A percentile compares a stretch with the other conserved stretches of the same genome.
Evolutionary conservation across 495 filamentous ascomycete genomes (phyloP).

Genomic region (Parachaetomium inaequale): DNA sequence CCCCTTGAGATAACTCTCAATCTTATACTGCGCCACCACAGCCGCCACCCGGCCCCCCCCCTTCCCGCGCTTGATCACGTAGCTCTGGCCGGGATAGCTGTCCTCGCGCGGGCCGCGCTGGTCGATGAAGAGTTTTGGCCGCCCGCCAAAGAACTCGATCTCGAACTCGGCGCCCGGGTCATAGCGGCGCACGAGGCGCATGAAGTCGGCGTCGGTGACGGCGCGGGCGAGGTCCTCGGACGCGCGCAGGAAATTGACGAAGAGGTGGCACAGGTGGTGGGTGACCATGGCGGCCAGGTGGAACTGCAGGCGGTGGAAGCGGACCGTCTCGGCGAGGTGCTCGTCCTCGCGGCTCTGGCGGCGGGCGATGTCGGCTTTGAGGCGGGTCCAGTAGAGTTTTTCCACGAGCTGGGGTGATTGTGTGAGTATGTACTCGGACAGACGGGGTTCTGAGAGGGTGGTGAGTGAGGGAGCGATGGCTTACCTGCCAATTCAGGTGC

Average conservation of each 20-base stretch:
- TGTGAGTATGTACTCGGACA: background rate
- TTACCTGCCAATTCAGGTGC: slow-evolving; percentile 21
- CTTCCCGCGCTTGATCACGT: slow-evolving; percentile 18
- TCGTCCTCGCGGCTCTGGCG: slow-evolving; percentile 14
- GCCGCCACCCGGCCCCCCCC: slow-evolving; percentile 18
- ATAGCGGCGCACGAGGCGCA: slow-evolving; percentile 21
- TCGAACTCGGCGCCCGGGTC: slow-evolving; percentile 26
- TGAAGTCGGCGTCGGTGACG: slow-evolving; percentile 21
- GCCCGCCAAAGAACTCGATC: slow-evolving; percentile 25
- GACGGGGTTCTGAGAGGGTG: background rate
- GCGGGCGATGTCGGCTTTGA: slow-evolving; percentile 21
- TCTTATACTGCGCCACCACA: slow-evolving; percentile 14
- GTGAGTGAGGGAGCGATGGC: background rate
- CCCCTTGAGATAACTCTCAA: slow-evolving; percentile 24
- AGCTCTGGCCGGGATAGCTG: slow-evolving; percentile 17
- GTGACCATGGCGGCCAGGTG: slow-evolving; percentile 24
- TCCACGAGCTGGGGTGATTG: slow-evolving; percentile 16
- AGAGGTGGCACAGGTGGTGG: slow-evolving; percentile 27
- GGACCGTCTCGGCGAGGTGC: background rate
- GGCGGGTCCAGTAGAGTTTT: slow-evolving; percentile 23
- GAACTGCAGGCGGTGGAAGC: slow-evolving; percentile 24
- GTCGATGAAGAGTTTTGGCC: slow-evolving; percentile 25
- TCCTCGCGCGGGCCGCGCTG: slow-evolving; percentile 8
- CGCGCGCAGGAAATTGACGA: slow-evolving; percentile 20
- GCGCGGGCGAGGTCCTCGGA: slow-evolving; percentile 4